Evolutionary conservation across 495 filamentous ascomycete species (phyloP).

Genomic region (Penicillium ochrochloron): DNA sequence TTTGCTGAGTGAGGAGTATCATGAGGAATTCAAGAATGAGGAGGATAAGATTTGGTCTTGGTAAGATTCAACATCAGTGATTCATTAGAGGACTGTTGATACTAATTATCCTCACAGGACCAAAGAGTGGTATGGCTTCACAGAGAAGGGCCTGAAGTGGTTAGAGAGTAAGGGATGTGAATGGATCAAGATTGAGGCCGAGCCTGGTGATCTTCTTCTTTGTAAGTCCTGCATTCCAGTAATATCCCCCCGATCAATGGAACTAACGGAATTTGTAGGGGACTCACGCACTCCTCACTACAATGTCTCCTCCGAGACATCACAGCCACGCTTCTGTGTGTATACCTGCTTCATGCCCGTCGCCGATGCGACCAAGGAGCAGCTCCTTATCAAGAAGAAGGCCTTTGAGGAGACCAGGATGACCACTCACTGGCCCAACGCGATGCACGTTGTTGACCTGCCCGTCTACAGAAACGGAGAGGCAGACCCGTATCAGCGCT

Average conservation of each 20-base stretch:
- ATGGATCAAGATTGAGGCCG: slow-evolving; percentile 40
- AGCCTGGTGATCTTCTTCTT: slow-evolving; percentile 40
- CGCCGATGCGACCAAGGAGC: slow-evolving; percentile 30
- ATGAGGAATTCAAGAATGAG: slow-evolving; percentile 30
- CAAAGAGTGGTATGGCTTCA: slow-evolving; percentile 39
- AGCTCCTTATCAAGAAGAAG: slow-evolving; percentile 31
- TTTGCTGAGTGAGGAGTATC: slow-evolving; percentile 35
- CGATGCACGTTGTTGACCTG: slow-evolving; percentile 23
- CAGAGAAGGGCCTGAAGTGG: slow-evolving; percentile 32
- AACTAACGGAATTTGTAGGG: slow-evolving; percentile 17
- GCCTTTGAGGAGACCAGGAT: slow-evolving; percentile 32
- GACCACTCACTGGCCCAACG: slow-evolving; percentile 29
- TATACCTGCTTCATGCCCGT: slow-evolving; percentile 40
- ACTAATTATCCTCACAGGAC: slow-evolving; percentile 24
- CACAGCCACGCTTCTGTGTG: slow-evolving; percentile 27
- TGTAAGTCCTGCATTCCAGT: slow-evolving; percentile 18
- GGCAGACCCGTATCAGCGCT: slow-evolving; percentile 26
- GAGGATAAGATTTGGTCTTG: slow-evolving; percentile 31
- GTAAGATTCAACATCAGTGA: slow-evolving; percentile 22
- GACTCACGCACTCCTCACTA: slow-evolving; percentile 41
- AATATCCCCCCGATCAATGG: background rate
- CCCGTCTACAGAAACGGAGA: slow-evolving; percentile 27
- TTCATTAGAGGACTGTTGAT: background rate
- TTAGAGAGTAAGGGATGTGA: slow-evolving; percentile 29
- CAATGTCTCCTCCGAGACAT: slow-evolving; percentile 28